Evolutionary conservation across 2,329 filamentous ascomycete genomes (phyloP), one percentile per base, ranked within the genome.

Genomic region (Arthrobotrys musiformis): DNA sequence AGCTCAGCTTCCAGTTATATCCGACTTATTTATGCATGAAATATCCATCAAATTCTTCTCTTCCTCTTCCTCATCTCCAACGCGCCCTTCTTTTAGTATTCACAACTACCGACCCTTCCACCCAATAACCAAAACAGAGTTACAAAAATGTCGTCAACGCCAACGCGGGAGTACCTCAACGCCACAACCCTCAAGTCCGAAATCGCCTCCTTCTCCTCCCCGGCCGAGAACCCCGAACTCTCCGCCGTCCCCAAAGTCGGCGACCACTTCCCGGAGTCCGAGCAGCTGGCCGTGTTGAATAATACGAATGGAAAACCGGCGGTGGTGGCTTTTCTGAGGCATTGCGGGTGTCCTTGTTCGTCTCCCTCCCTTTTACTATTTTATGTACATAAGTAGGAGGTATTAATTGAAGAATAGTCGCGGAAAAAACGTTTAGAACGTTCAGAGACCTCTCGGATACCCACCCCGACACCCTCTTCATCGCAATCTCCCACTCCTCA

Each of bases 341-440:
- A 93, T 82, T 93, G 90, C 82, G 91, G 91, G 35, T 92, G 90
- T 84, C 91, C 91, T 9, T 92, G 91, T 91, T 86, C 81, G 86
- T 83, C 33, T 6, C 19, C 48, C 9, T 33, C 17, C 17, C 28
- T 17, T 52, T 56, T 58, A 22, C n/a, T 40, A 33, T 19, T 17
- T 17, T 24, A n/a, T n/a, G n/a, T n/a, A n/a, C n/a, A n/a, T n/a
- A n/a, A n/a, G n/a, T n/a, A n/a, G n/a, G n/a, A n/a, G n/a, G n/a
- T 11, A 50, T 50, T 9, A 26, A 28, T 13, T 17, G 2, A 9
- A 13, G 56, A 5, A 30, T 70, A 91, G 90, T 92, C 82, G 90
- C 90, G 13, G 90, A 92, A 81, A 91, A 91, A 82, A 87, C 87
- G 11, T 91, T 91, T 83, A 85, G 85, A 68, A 80, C 82, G 33